Conservation (phyloP, 345 rosid genomes). For the Iberis pinnata region DNA sequence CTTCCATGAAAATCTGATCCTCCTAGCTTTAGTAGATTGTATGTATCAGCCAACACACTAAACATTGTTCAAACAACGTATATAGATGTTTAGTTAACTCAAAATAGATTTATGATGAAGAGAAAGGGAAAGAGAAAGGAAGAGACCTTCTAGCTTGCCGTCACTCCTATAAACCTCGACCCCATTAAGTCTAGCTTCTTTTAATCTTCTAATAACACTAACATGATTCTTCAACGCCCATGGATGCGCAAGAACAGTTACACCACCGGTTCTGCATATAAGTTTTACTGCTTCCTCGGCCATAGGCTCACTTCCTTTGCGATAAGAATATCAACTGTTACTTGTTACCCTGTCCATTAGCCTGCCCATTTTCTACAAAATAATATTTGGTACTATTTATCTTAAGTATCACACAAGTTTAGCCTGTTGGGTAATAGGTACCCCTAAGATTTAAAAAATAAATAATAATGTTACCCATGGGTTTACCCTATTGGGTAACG, state of each 20-base stretch:
- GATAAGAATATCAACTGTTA: constrained; percentile 1
- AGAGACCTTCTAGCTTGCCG: constrained; percentile 65
- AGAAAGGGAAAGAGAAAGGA: neutral
- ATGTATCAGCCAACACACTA: constrained; percentile 69
- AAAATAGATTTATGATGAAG: neutral
- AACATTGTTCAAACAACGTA: constrained; percentile 41
- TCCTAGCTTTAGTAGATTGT: constrained; percentile 77
- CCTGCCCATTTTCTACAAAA: too few species aligned
- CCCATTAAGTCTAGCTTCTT: constrained; percentile 86
- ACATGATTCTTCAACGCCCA: constrained; percentile 85
- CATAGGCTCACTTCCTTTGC: constrained; percentile 83
- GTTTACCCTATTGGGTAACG: too few species aligned
- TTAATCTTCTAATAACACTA: constrained; percentile 50
- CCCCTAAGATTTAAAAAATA: too few species aligned
- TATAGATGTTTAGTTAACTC: neutral
- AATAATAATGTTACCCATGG: too few species aligned
- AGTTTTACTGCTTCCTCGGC: constrained; percentile 70
- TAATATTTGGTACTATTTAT: too few species aligned
- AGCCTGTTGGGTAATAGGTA: too few species aligned
- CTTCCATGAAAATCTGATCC: constrained; percentile 91
- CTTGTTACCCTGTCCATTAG: too few species aligned
- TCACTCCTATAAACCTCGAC: constrained; percentile 85
- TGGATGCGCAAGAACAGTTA: constrained; percentile 97
- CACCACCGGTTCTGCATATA: constrained; percentile 70
- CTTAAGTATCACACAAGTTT: too few species aligned